Conservation (phyloP, 2,329 filamentous ascomycete species). For the Exserohilum turcica region DNA sequence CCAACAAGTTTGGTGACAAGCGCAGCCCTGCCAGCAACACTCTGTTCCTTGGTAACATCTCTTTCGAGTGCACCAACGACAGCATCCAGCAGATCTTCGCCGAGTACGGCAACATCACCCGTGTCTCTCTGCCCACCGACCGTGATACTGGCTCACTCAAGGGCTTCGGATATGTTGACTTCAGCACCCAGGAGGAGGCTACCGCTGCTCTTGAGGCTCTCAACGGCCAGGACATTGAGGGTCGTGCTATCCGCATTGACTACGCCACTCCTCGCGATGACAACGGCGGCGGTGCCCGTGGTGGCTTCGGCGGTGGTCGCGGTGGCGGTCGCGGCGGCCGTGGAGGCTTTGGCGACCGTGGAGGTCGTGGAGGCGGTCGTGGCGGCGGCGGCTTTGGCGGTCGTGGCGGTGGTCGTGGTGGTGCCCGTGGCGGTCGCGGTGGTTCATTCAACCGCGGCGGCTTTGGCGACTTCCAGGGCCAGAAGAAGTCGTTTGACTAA, state of each 20-base stretch:
- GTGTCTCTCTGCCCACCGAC: slow-evolving; percentile 87
- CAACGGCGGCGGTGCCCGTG: slow-evolving; percentile 61
- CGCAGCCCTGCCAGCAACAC: slow-evolving; percentile 82
- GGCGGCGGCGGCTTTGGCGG: slow-evolving; percentile 59
- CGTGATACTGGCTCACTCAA: slow-evolving; percentile 82
- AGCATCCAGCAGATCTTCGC: slow-evolving; percentile 74
- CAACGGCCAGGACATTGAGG: slow-evolving; percentile 72
- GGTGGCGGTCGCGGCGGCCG: slow-evolving; percentile 53
- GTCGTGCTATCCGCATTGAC: slow-evolving; percentile 81
- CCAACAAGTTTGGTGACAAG: slow-evolving; percentile 75
- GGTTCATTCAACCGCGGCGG: slow-evolving; percentile 58
- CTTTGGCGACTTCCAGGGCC: slow-evolving; percentile 73
- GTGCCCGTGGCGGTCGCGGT: slow-evolving; percentile 52
- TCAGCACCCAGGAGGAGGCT: slow-evolving; percentile 80
- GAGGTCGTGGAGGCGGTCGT: slow-evolving; percentile 49
- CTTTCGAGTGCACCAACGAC: slow-evolving; percentile 82
- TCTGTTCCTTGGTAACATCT: slow-evolving; percentile 88
- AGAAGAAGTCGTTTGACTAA: slow-evolving; percentile 72
- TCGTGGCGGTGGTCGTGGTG: slow-evolving; percentile 52
- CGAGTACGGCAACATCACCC: slow-evolving; percentile 71
- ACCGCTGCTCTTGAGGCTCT: slow-evolving; percentile 72
- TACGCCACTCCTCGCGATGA: slow-evolving; percentile 71
- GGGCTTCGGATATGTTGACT: slow-evolving; percentile 92
- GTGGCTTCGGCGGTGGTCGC: slow-evolving; percentile 49
- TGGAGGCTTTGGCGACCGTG: slow-evolving; percentile 53